phyloP scores from a whole-genome alignment of 202 grass and related monocot species.

The Schoenoplectus tabernaemontani region DNA sequence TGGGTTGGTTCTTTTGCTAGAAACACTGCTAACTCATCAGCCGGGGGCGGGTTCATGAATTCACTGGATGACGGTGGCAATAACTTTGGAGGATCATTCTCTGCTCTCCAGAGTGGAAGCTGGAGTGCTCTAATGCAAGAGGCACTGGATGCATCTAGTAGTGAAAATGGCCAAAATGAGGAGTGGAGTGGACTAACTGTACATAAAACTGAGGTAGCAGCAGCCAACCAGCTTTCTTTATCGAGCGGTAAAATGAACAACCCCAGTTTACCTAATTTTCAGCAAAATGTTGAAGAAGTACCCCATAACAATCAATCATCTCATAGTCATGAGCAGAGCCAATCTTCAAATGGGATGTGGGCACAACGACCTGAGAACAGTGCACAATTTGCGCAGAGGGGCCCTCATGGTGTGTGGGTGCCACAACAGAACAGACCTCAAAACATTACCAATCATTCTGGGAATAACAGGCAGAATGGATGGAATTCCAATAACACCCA shows the following conservation, averaged over 20 bases:
- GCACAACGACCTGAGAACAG: conserved; percentile 42
- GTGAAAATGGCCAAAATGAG: conserved; percentile 73
- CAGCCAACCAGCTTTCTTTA: conserved; percentile 26
- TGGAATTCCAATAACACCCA: conserved; percentile 55
- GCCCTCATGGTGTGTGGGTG: conserved; percentile 58
- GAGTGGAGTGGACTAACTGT: conserved; percentile 73
- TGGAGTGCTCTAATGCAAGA: conserved; percentile 99
- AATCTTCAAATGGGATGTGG: conserved; percentile 47
- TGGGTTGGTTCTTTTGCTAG: conserved; percentile 57
- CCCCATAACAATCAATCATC: conserved; percentile 48
- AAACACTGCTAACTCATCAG: background rate
- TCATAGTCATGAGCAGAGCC: conserved; percentile 41
- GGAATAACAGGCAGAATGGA: conserved; percentile 54
- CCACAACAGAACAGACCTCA: conserved; percentile 48
- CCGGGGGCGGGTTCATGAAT: conserved; percentile 13
- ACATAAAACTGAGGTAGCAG: conserved; percentile 49
- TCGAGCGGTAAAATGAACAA: conserved; percentile 31
- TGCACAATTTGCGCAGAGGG: conserved; percentile 37
- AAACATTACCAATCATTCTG: conserved; percentile 43
- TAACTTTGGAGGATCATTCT: conserved; percentile 46
- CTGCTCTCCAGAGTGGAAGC: conserved; percentile 89
- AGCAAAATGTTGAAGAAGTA: conserved; percentile 23
- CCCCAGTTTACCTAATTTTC: conserved; percentile 42
- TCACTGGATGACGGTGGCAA: conserved; percentile 34
- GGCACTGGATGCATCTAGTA: conserved; percentile 73